These are phyloP conservation scores for Geotrichum restrictum DNA, from an alignment of 1,139 yeast species.

Conservation along the genomic window DNA sequence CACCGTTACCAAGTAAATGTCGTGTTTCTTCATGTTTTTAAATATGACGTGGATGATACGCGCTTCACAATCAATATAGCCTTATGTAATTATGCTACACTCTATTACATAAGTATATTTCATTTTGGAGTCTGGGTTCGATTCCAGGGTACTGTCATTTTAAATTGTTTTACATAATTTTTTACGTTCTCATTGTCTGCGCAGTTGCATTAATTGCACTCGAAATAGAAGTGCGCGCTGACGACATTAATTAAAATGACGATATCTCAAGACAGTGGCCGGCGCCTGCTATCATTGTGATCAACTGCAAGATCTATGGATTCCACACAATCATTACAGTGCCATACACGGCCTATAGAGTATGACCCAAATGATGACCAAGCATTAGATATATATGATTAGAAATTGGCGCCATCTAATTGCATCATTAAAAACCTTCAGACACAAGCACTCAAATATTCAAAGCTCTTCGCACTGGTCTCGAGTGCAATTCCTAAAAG, in stretches of 20 bases:
- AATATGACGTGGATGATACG: too few species aligned
- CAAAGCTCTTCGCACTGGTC: not conserved
- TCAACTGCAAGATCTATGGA: too few species aligned
- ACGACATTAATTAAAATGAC: too few species aligned
- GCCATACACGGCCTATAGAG: not conserved
- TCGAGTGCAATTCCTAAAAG: not conserved
- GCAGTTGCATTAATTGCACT: too few species aligned
- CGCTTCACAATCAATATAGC: too few species aligned
- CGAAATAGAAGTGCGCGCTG: too few species aligned
- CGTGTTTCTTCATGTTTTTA: not conserved
- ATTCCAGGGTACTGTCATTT: not conserved
- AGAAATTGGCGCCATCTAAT: conserved; percentile 3
- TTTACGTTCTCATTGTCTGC: not conserved
- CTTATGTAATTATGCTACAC: too few species aligned
- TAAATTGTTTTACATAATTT: not conserved
- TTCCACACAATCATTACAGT: too few species aligned
- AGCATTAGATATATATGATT: not conserved
- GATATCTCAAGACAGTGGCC: too few species aligned
- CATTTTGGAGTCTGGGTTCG: not conserved
- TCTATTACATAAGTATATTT: too few species aligned
- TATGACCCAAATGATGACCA: not conserved
- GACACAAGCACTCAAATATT: not conserved
- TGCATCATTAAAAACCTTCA: not conserved
- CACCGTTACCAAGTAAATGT: not conserved
- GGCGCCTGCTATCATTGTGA: too few species aligned